Base-by-base conservation (phyloP, 805 yeast genomes). In the Lipomyces sp. region DNA sequence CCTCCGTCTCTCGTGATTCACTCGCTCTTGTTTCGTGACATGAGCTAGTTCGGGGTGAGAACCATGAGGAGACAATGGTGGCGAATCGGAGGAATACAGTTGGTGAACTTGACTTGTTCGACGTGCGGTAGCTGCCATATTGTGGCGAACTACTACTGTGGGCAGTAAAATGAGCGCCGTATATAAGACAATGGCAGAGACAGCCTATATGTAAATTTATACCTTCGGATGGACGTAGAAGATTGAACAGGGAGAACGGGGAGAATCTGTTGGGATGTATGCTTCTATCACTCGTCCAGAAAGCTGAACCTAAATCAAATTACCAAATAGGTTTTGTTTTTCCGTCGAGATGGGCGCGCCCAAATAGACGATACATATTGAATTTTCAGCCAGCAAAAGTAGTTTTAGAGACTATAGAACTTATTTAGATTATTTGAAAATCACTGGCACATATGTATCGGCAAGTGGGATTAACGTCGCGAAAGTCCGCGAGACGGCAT, bases 21-120 rank as follows among this genome's bases (percentile, higher is more conserved):
- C 18, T 6, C 10, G n/a, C 37, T 32, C 56, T 2, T n/a, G 15
- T 53, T 15, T 53, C 24, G 42, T 15, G 15, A 42, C 33, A n/a
- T 53, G 37, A n/a, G 34, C 42, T 18, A 53, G 24, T 15, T 5
- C 37, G 6, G 34, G 8, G 18, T 42, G 10, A n/a, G 37, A 15
- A 32, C n/a, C n/a, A 7, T 4, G 34, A n/a, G 37, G n/a, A n/a
- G 56, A 34, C 15, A 42, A 15, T 32, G 56, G 56, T 53, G 56
- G 56, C 56, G 56, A 53, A 32, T 53, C 56, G 7, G 56, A 11
- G 48, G 48, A 53, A 15, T n/a, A 13, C 7, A 53, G 56, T 53
- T 53, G 56, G 35, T 53, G n/a, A n/a, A 53, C 18, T 53, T 53
- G 56, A 53, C 56, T 53, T 15, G 56, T n/a, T 13, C 18, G 56